Evolutionary conservation across 106 monocot species (phyloP), one percentile per base, ranked within the genome.

Genomic region (Chionographis japonica): DNA sequence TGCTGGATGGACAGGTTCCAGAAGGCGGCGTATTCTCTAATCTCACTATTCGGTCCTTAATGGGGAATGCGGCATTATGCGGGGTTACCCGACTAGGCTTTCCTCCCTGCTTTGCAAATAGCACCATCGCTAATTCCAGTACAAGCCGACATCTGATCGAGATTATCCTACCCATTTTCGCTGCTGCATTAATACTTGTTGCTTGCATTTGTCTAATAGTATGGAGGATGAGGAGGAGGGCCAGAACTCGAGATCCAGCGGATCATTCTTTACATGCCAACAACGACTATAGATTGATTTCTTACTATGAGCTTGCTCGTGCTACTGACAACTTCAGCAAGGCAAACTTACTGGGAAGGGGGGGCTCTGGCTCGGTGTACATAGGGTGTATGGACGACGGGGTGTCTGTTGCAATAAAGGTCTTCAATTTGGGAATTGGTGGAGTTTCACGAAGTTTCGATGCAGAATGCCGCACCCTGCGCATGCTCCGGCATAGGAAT

Each of bases 1-100:
- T 18, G 10, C 40, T 73, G 42, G 40, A 73, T 12, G 73, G 73
- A 18, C 53, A 73, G 38, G 41, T 73, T 15, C 73, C 73, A 16
- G 14, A 35, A 11, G 63, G 54, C 1, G 73, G 73, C 15, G 54
- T 58, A 4, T 73, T 73, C 39, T 19, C 42, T 6, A 73, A 73
- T 10, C 58, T 73, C 38, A 63, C 73, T 3, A 18, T 54, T 17
- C 6, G 64, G 55, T 73, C 35, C 6, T 42, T 73, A 17, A 61
- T 37, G 35, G 73, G 72, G 9, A 73, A 73, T 27, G 54, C 7
- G 6, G 73, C 50, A 40, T 58, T 73, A 16, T 73, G 73, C 14
- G 73, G 73, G 19, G 52, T 17, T 39, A 10, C n/a, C n/a, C 52
- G 19, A 46, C 20, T 63, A 10, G 63, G 64, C 37, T 11, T 73